Percentiles rank a stretch among this genome's conserved stretches.
Conservation (phyloP, 352 stramenopile genomes). For the Phytophthora crassamura region DNA sequence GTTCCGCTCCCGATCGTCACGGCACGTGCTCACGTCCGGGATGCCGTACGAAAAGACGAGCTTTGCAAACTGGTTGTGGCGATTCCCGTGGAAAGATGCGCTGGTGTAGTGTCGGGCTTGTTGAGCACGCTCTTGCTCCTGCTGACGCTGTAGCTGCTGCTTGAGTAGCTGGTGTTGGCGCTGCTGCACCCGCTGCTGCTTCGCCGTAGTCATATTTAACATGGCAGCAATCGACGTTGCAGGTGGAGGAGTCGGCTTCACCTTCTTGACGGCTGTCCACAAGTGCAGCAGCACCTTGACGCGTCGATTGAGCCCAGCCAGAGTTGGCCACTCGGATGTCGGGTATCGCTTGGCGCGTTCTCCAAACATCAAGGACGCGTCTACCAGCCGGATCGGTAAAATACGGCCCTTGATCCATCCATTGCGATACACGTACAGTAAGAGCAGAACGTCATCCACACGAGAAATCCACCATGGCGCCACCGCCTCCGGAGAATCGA, state of each 20-base stretch:
- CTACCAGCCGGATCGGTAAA: conserved; percentile 45
- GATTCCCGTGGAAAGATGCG: conserved; percentile 32
- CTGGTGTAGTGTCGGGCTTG: conserved; percentile 23
- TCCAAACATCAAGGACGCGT: conserved; percentile 63
- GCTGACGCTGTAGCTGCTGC: conserved; percentile 24
- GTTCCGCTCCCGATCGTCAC: conserved; percentile 46
- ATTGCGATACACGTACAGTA: conserved; percentile 72
- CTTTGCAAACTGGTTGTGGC: conserved; percentile 79
- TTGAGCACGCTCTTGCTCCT: conserved; percentile 32
- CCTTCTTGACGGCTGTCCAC: conserved; percentile 46
- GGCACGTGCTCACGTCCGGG: conserved; percentile 69
- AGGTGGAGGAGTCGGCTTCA: conserved; percentile 11
- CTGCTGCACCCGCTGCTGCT: conserved; percentile 20
- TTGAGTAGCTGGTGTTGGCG: conserved; percentile 18
- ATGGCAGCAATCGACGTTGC: conserved; percentile 12
- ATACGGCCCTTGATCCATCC: conserved; percentile 73
- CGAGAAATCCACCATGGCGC: conserved; percentile 81
- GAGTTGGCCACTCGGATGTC: conserved; percentile 50
- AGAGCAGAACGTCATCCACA: conserved; percentile 76
- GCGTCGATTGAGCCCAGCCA: conserved; percentile 59
- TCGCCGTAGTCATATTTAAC: conserved; percentile 15
- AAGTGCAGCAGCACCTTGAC: conserved; percentile 55
- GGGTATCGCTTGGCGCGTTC: conserved; percentile 42
- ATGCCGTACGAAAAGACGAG: conserved; percentile 82
- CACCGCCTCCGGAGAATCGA: conserved; percentile 42